phyloP scores from a whole-genome alignment of 1,139 yeast species.

The Pichiaceae sp. region DNA sequence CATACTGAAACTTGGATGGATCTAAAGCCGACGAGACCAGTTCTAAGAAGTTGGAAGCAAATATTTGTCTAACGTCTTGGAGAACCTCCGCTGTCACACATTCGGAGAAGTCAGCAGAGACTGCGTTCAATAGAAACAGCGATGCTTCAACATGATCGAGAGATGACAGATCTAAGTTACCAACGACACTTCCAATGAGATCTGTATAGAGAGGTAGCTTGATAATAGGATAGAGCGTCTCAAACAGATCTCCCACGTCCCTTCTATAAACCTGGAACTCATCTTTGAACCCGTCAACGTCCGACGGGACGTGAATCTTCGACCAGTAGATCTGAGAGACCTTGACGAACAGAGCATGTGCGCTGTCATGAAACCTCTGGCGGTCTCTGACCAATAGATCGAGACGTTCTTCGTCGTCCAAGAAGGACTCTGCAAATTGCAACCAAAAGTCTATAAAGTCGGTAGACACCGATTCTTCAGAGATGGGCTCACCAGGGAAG shows the following conservation, averaged over 20 bases:
- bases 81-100: conserved; percentile 23
- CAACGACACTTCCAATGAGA: conserved; percentile 35
- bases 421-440: conserved; percentile 55
- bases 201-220: conserved; percentile 47
- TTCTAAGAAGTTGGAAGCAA: conserved; percentile 25
- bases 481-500: conserved; percentile 51
- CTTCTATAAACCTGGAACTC: conserved; percentile 63
- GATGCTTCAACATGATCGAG: conserved; percentile 55
- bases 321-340: conserved; percentile 55
- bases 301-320: conserved; percentile 38
- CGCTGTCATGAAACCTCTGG: conserved; percentile 11
- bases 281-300: conserved; percentile 25
- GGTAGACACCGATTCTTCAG: conserved; percentile 61
- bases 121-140: conserved; percentile 51
- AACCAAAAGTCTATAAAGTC: conserved; percentile 77
- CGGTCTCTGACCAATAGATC: conserved; percentile 23
- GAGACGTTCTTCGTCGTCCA: conserved; percentile 45
- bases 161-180: conserved; percentile 4
- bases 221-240: conserved; percentile 56
- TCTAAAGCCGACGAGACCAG: conserved; percentile 14
- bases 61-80: conserved; percentile 18
- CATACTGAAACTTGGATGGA: conserved; percentile 13
- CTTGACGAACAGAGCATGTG: conserved; percentile 29
- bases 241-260: conserved; percentile 71
- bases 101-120: conserved; percentile 36